Evolutionary conservation across 2,329 filamentous ascomycete genomes (phyloP), one percentile per base, ranked within the genome.

Genomic region (Torrubiellomyces zombiae): DNA sequence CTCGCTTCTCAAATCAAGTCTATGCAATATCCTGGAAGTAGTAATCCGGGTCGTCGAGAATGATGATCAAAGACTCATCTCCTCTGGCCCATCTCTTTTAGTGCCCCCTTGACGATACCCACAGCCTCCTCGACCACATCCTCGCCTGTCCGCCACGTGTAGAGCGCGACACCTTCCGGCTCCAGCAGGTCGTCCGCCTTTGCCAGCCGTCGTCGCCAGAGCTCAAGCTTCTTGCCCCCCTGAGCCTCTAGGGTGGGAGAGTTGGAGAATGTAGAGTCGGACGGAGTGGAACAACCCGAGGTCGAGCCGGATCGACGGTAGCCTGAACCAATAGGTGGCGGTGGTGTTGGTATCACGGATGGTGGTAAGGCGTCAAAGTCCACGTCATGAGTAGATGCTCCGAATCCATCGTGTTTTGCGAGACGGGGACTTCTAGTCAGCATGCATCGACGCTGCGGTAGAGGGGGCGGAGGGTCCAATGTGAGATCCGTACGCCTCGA

Each of bases 131-230:
- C 56, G 28, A 68, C 57, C 6, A 80, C 75, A 51, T 89, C 80
- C 15, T 60, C 56, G 0, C 80, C 80, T 8, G 63, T 64, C 20
- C 75, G 60, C 80, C 80, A 89, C 12, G 66, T 80, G 33, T 77
- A 68, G 18, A 89, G 44, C 34, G 63, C 53, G 1, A 89, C 75
- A 4, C 75, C 75, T 19, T 71, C 55, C 5, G 57, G 53, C n/a
- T 67, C 65, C 7, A 86, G 56, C 19, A 55, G 48, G 16, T 69
- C 54, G 33, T 76, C 69, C 4, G 79, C 78, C 21, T 67, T 55
- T 20, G 62, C 63, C 53, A 79, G 67, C 20, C 80, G 55, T 28
- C 72, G 63, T 32, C 62, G 58, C 80, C 79, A 89, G 23, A 82
- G 42, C 31, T 75, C 73, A 28, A 82, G 56, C 35, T 79, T 75